Evolutionary conservation across 805 yeast species (phyloP).

Genomic region (Debaryomyces maramus): DNA sequence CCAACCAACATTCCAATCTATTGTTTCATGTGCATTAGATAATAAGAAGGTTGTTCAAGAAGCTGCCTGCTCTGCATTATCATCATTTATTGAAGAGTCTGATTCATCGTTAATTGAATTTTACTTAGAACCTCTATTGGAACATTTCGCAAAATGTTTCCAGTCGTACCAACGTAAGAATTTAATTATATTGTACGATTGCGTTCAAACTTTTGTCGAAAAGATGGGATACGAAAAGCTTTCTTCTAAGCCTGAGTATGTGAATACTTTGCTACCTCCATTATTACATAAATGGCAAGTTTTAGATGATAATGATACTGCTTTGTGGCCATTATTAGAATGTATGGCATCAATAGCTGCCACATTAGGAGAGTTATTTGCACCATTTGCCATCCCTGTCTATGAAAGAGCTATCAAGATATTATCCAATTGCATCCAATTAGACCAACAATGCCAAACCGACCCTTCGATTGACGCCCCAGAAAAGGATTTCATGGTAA

Average conservation of each 20-base stretch:
- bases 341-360: conserved; percentile 93
- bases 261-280: conserved; percentile 73
- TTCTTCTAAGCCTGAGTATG: conserved; percentile 54
- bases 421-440: conserved; percentile 63
- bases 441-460: conserved; percentile 59
- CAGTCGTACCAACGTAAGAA: conserved; percentile 77
- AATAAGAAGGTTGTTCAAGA: conserved; percentile 91
- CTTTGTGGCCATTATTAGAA: conserved; percentile 88
- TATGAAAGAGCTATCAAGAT: conserved; percentile 77
- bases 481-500: conserved; percentile 86
- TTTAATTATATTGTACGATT: conserved; percentile 79
- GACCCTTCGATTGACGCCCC: conserved; percentile 74
- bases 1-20: conserved; percentile 73
- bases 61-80: conserved; percentile 85
- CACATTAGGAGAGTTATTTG: conserved; percentile 76
- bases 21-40: conserved; percentile 76
- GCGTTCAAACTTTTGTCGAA: conserved; percentile 86
- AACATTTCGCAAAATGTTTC: conserved; percentile 74
- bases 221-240: conserved; percentile 59
- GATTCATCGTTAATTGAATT: conserved; percentile 62
- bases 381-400: conserved; percentile 86
- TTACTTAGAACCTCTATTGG: conserved; percentile 64
- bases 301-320: conserved; percentile 75
- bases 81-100: conserved; percentile 77
- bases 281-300: conserved; percentile 78